Conservation (phyloP, 1,139 yeast genomes). For the Yamadazyma spencermartinsiae region DNA sequence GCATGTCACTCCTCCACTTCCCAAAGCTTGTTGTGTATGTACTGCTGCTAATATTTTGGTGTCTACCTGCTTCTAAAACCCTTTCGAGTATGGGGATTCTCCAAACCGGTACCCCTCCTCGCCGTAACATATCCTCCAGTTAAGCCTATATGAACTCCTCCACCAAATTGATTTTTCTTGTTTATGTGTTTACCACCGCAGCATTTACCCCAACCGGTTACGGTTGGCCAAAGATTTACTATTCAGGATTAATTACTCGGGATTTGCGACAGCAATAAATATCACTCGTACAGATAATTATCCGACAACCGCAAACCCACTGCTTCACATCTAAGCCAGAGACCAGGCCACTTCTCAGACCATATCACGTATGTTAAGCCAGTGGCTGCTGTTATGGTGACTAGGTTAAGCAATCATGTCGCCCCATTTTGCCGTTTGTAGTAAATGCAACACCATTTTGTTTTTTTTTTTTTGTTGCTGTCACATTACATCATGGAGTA, state of each 20-base stretch:
- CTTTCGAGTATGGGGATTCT: background rate
- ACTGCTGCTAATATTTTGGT: too few species aligned
- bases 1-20: too few species aligned
- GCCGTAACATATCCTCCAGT: background rate
- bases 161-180: too few species aligned
- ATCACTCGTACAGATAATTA: background rate
- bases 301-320: background rate
- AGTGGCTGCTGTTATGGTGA: background rate
- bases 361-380: too few species aligned
- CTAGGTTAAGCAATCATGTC: background rate
- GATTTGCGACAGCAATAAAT: constrained; percentile 2
- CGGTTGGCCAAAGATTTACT: background rate
- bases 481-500: constrained; percentile 2
- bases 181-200: background rate
- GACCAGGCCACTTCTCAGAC: background rate
- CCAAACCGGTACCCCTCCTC: constrained; percentile 2
- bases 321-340: too few species aligned
- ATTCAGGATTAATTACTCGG: constrained; percentile 2
- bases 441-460: constrained; percentile 2
- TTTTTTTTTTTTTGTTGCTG: constrained; percentile 1
- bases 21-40: too few species aligned
- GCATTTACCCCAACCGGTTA: background rate
- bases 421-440: constrained; percentile 1
- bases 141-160: too few species aligned
- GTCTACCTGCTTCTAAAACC: too few species aligned